phyloP scores from a whole-genome alignment of 1,139 yeast species.

The Magnusiomyces sp. region DNA sequence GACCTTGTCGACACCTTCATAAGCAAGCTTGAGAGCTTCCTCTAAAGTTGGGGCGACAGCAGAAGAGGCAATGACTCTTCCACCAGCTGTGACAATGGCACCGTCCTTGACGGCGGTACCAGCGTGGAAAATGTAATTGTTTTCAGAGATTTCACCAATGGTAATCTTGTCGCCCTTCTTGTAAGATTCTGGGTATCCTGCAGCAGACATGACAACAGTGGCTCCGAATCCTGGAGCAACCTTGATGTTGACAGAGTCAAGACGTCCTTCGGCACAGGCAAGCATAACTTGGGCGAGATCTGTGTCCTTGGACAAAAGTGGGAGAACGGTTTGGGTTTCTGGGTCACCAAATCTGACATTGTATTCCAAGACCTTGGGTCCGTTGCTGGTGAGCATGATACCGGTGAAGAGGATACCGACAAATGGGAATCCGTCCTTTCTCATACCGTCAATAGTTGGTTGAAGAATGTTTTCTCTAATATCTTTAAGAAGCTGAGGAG shows the following conservation, averaged over 20 bases:
- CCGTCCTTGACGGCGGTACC: slow-evolving; percentile 63
- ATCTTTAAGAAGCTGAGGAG: slow-evolving; percentile 55
- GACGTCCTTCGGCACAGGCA: slow-evolving; percentile 91
- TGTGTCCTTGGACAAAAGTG: slow-evolving; percentile 70
- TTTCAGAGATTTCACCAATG: slow-evolving; percentile 38
- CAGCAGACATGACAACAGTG: slow-evolving; percentile 94
- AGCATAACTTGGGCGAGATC: slow-evolving; percentile 88
- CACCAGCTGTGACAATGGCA: slow-evolving; percentile 77
- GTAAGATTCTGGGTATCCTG: slow-evolving; percentile 90
- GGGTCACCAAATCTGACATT: slow-evolving; percentile 99
- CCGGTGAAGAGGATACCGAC: slow-evolving; percentile 97
- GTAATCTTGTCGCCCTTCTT: slow-evolving; percentile 79
- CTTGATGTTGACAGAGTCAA: slow-evolving; percentile 71
- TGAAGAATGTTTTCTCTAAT: slow-evolving; percentile 68
- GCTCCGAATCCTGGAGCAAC: slow-evolving; percentile 63
- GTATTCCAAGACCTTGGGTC: slow-evolving; percentile 94
- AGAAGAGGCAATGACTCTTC: slow-evolving; percentile 93
- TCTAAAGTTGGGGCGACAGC: slow-evolving; percentile 70
- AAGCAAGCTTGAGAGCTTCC: slow-evolving; percentile 80
- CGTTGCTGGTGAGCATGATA: slow-evolving; percentile 71
- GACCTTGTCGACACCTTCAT: slow-evolving; percentile 72
- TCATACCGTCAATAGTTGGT: slow-evolving; percentile 95
- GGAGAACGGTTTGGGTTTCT: slow-evolving; percentile 94
- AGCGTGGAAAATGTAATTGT: slow-evolving; percentile 83
- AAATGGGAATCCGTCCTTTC: slow-evolving; percentile 92